Base-by-base conservation (phyloP, 2,329 filamentous ascomycete genomes). In the Fusarium keratoplasticum region DNA sequence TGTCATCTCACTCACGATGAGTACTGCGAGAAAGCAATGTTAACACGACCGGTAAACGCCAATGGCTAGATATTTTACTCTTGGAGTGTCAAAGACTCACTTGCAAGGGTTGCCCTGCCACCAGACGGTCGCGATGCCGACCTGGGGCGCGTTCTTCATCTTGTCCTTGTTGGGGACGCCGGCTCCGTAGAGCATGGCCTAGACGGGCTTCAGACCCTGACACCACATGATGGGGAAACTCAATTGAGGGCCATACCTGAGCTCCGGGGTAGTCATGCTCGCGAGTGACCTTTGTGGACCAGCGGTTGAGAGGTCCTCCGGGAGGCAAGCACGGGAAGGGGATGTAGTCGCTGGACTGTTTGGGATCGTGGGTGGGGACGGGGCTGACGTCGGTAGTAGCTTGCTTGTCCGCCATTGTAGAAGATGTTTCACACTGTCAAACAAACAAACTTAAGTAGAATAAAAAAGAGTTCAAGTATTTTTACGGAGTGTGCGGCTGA, bases 71-170 rank as follows among this genome's bases (percentile, higher is more conserved):
- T 13, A 52, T 31, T 13, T 5, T n/a, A 52, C 6, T 29, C 27
- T 4, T 2, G 4, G 4, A 52, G 10, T 14, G 11, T n/a, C 6
- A 31, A 4, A 14, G 47, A 88, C 92, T 84, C 83, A 94, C 92
- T 98, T 98, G 90, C 95, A 98, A 40, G 96, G 94, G 81, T 98
- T 98, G 31, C 96, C 96, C 84, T 98, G 95, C 95, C 95, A 98
- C 95, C 95, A 98, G 6, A 98, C 94, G 6, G 93, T 95, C 9
- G 95, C 93, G 80, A 98, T 91, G 67, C 96, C 96, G 29, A 98
- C 94, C 73, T 98, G 96, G 14, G 96, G 94, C 62, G 93, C 93
- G 66, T 89, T 96, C 84, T 96, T 95, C 94, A 98, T 97, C 79
- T 92, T 91, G 65, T 96, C 87, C 78, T 91, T 88, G 80, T 95